Base-by-base conservation (phyloP, 139 green algal species). In the Desmodesmus armatus region DNA sequence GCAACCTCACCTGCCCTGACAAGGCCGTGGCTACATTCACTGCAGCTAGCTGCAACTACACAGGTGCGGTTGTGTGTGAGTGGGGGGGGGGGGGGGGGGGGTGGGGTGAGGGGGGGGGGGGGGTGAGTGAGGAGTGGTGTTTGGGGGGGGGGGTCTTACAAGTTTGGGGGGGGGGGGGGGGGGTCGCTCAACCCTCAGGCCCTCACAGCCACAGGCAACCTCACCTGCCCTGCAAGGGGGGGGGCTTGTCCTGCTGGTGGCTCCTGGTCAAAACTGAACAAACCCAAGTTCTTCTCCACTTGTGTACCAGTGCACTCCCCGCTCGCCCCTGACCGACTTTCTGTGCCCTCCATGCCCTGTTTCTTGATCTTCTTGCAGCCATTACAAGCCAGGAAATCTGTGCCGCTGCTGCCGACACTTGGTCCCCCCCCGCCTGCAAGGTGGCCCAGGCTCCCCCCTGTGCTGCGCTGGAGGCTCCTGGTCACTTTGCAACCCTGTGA, bases 21-120 rank as follows among this genome's bases (percentile, higher is more conserved):
- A 25, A 53, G 63, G 4, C 78, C 23, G 55, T 76, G 9, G 63
- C 78, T 15, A 51, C 49, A 25, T 84, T 77, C 78, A 75, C 29
- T 21, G 3, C 39, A 29, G 78, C 78, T 15, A 47, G n/a, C 66
- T 84, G 78, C 43, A 84, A 76, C n/a, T 13, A 55, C 47, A 55
- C 9, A 55, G 47, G 47, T 21, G 7, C 47, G 47, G 13, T 13
- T 55, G 47, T 55, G 47, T 55, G 13, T 21, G 47, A 7, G 47
- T 55, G 47, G 7, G 47, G 9, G 13, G 47, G 9, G 13, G 47
- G 13, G 47, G 47, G 7, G 47, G 47, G 47, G 7, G 47, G 47
- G 13, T 55, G 47, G 13, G 47, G 47, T 7, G 13, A 13, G 7
- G 47, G 9, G 9, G 13, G 7, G 47, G 47, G 47, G 7, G 47